Conservation (phyloP, 1,284 basidiomycete genomes). For the Puccinia coronata region DNA sequence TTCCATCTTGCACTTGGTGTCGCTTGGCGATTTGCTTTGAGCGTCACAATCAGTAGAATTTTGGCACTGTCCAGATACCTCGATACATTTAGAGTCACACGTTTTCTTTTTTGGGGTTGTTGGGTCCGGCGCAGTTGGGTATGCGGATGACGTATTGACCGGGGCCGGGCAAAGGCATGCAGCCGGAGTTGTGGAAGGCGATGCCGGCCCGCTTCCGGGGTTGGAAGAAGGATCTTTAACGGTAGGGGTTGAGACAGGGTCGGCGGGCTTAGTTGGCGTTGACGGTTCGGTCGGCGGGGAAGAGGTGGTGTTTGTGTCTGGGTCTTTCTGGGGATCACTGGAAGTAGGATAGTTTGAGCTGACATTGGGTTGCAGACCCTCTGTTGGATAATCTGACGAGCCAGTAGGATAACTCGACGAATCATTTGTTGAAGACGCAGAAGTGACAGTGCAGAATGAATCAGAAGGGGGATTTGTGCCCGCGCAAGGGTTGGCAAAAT, state of each 20-base stretch:
- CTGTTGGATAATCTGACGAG: not conserved
- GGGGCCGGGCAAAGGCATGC: conserved; percentile 12
- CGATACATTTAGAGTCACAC: conserved; percentile 46
- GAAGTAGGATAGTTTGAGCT: conserved; percentile 12
- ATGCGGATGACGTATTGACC: not conserved
- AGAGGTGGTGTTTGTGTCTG: not conserved
- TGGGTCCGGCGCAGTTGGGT: conserved; percentile 23
- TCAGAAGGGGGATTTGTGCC: conserved; percentile 33
- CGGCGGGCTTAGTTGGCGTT: not conserved
- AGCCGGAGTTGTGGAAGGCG: not conserved
- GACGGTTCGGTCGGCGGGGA: not conserved
- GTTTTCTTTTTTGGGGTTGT: conserved; percentile 18
- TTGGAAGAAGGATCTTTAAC: not conserved
- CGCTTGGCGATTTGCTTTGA: conserved; percentile 35
- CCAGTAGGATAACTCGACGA: conserved; percentile 18
- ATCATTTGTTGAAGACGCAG: not conserved
- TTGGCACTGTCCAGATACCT: conserved; percentile 41
- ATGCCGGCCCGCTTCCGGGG: too few relatives aligned
- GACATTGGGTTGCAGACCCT: not conserved
- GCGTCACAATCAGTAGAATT: conserved; percentile 36
- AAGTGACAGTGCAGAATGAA: conserved; percentile 28
- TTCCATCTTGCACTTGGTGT: conserved; percentile 46
- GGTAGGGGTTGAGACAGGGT: not conserved
- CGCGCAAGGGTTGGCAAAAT: conserved; percentile 46
- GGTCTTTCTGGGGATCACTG: not conserved